Percentiles rank a stretch among this genome's conserved stretches.
phyloP scores from a whole-genome alignment of 2,329 filamentous ascomycete species.

The Alternaria sp. region DNA sequence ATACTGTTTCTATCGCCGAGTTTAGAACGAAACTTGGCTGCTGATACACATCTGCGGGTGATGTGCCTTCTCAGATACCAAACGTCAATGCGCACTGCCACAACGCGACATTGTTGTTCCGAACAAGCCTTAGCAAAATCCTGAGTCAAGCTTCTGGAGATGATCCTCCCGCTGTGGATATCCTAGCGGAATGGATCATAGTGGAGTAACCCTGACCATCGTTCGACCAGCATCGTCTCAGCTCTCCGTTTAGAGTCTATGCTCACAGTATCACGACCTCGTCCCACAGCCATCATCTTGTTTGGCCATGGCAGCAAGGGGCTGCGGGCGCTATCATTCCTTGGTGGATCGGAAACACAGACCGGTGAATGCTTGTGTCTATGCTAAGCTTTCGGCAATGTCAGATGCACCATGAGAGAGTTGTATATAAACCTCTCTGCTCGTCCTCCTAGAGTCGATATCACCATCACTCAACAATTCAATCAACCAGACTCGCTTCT shows the following conservation, averaged over 20 bases:
- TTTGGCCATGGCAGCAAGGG: conserved; percentile 26
- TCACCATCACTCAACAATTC: conserved; percentile 33
- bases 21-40: conserved; percentile 30
- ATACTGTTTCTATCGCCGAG: conserved; percentile 39
- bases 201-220: conserved; percentile 23
- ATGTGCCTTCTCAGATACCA: conserved; percentile 35
- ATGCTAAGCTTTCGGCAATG: conserved; percentile 40
- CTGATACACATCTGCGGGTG: conserved; percentile 36
- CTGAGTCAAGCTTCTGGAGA: conserved; percentile 25
- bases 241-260: conserved; percentile 21
- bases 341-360: conserved; percentile 16
- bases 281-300: conserved; percentile 17
- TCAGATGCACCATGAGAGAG: neutral
- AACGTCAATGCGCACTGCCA: conserved; percentile 40
- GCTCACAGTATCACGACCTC: conserved; percentile 34
- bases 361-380: conserved; percentile 38
- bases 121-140: conserved; percentile 12
- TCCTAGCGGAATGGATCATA: conserved; percentile 19
- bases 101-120: conserved; percentile 33
- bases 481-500: conserved; percentile 36
- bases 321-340: conserved; percentile 2
- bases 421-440: conserved; percentile 40
- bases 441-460: conserved; percentile 25
- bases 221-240: conserved; percentile 43
- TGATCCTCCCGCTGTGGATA: conserved; percentile 31